A percentile compares a stretch with the other conserved stretches of the same genome.
phyloP scores from a whole-genome alignment of 1,284 basidiomycete species.

The Fomitopsis betulina region DNA sequence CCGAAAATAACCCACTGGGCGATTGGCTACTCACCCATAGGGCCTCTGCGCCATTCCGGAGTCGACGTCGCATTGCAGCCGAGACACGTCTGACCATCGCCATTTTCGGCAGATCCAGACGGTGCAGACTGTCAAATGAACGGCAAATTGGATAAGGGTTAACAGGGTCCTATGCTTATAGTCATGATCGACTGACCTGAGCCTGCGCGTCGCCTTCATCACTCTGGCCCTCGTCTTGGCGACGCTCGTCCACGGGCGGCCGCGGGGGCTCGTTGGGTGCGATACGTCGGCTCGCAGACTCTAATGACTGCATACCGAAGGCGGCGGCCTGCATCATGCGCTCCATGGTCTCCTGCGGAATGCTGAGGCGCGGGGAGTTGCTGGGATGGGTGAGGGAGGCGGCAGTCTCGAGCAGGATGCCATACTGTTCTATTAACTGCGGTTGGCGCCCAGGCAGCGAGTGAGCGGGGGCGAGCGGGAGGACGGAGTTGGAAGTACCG shows the following conservation, averaged over 20 bases:
- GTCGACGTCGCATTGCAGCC: conserved; percentile 80
- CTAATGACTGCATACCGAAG: conserved; percentile 48
- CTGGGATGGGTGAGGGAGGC: conserved; percentile 27
- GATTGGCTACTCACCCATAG: conserved; percentile 51
- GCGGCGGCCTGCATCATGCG: conserved; percentile 46
- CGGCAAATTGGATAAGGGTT: not conserved
- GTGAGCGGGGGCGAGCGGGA: not conserved
- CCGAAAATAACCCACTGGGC: not conserved
- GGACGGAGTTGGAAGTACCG: conserved; percentile 19
- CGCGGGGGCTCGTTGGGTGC: conserved; percentile 14
- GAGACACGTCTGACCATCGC: conserved; percentile 65
- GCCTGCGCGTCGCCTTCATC: conserved; percentile 11
- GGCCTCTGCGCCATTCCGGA: conserved; percentile 78
- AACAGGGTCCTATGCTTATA: not conserved
- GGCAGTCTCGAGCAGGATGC: conserved; percentile 37
- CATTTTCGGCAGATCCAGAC: conserved; percentile 40
- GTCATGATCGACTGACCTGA: conserved; percentile 14
- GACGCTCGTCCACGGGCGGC: conserved; percentile 10
- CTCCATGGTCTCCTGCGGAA: conserved; percentile 37
- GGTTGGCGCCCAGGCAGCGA: not conserved
- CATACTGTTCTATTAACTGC: conserved; percentile 45
- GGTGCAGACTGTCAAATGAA: not conserved
- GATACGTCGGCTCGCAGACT: conserved; percentile 30
- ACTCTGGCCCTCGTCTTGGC: conserved; percentile 15
- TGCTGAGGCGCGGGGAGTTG: conserved; percentile 22